Evolutionary conservation across 208 protist species (phyloP), one percentile per base, ranked within the genome.

Genomic region (Trypanosoma cruzi): DNA sequence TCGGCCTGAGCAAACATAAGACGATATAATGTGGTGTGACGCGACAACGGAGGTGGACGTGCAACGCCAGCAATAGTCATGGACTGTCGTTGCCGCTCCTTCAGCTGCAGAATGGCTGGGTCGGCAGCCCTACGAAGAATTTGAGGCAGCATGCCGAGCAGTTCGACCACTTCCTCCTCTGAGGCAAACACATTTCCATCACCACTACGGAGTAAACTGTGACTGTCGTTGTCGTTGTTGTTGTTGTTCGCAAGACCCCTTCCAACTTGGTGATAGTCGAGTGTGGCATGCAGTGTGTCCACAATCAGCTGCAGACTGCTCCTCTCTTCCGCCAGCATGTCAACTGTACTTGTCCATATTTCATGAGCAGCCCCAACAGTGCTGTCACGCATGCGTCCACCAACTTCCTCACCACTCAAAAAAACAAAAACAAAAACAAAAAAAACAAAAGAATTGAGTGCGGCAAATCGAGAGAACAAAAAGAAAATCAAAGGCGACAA

Each of bases 91-190:
- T 68, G 69, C 31, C 28, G 29, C 31, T 66, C 61, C 42, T 66
- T 68, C 31, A 50, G 14, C 13, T 57, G 24, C 50, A 65, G 28
- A 3, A 42, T 37, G 4, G 26, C 44, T 2, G 61, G 55, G 2
- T 40, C 37, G 14, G 60, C 46, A 18, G 55, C 54, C 20, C 42
- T 55, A 8, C 37, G 48, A 8, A 68, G 46, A 24, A 74, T 20
- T 18, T 22, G 26, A 3, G 66, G 66, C 2, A 71, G 57, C 66
- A 71, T 71, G 26, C 48, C 55, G 3, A 71, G 29, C 31, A 71
- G 37, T 13, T 71, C 66, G 4, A 71, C 32, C 44, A 55, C 48
- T 44, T 71, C 66, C 26, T 22, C 57, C 6, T 57, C 48, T 57
- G 66, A 64, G 28, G 57, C 66, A 42, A 56, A 32, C 34, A 28